These are phyloP conservation scores for Kurtzmaniella natalensis DNA, from an alignment of 1,139 yeast species.

Conservation along the genomic window DNA sequence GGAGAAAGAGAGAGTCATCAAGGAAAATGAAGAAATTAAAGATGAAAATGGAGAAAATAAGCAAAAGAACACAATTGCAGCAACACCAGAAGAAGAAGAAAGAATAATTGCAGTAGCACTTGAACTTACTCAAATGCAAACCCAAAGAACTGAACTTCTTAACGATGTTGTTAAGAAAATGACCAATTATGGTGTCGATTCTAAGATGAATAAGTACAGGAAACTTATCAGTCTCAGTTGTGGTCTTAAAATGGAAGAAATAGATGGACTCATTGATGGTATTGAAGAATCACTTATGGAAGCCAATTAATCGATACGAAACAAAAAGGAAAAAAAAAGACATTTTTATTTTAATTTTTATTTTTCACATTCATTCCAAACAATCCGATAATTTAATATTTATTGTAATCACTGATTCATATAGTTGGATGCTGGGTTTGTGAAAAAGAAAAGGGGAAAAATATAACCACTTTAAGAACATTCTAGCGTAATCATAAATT, in stretches of 20 bases:
- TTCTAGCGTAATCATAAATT: too few relatives aligned
- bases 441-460: too few relatives aligned
- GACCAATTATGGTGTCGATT: slow-evolving; percentile 36
- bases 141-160: slow-evolving; percentile 39
- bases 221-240: slow-evolving; percentile 79
- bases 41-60: slow-evolving; percentile 10
- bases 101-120: slow-evolving; percentile 20
- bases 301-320: slow-evolving; percentile 3
- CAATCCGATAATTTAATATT: too few relatives aligned
- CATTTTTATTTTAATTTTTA: too few relatives aligned
- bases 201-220: slow-evolving; percentile 75
- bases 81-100: slow-evolving; percentile 18
- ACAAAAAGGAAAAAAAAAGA: too few relatives aligned
- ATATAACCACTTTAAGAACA: too few relatives aligned
- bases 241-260: slow-evolving; percentile 73
- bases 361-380: too few relatives aligned
- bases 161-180: slow-evolving; percentile 27
- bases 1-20: slow-evolving; percentile 18
- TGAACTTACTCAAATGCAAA: slow-evolving; percentile 51
- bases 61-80: slow-evolving; percentile 10
- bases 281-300: slow-evolving; percentile 43
- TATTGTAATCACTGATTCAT: too few relatives aligned
- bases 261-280: slow-evolving; percentile 57
- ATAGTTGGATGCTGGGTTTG: too few relatives aligned
- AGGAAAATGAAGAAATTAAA: slow-evolving; percentile 6